phyloP scores from a whole-genome alignment of 2,329 filamentous ascomycete species.

The Alternaria hordeiaustralica region DNA sequence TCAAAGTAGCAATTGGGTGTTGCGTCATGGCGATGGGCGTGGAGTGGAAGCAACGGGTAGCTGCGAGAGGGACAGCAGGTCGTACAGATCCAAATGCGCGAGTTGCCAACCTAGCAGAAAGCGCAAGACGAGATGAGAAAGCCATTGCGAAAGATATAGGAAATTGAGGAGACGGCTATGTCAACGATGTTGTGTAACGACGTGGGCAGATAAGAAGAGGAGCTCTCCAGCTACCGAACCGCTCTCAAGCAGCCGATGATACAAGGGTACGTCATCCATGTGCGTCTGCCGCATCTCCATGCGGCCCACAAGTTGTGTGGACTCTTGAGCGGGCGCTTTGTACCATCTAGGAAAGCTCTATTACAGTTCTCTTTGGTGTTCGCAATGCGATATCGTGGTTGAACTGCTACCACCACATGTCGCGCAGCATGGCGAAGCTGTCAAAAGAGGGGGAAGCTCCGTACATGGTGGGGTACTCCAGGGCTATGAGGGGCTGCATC shows the following conservation, averaged over 20 bases:
- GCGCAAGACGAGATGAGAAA: constrained; percentile 33
- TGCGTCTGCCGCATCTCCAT: constrained; percentile 6
- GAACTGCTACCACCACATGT: not conserved
- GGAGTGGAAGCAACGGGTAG: constrained; percentile 35
- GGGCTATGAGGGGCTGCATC: not conserved
- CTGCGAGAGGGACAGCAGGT: constrained; percentile 29
- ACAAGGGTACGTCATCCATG: constrained; percentile 17
- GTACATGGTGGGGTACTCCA: not conserved
- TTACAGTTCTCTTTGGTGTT: not conserved
- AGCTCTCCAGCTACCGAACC: constrained; percentile 20
- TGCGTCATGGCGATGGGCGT: constrained; percentile 41
- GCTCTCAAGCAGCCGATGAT: constrained; percentile 17
- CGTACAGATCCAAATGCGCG: constrained; percentile 39
- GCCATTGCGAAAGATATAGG: constrained; percentile 27
- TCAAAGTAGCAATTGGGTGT: constrained; percentile 49
- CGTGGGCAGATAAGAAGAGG: constrained; percentile 25
- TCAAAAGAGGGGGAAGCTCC: constrained; percentile 1
- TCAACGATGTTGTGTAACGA: constrained; percentile 15
- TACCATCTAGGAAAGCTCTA: not conserved
- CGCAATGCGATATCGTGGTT: not conserved
- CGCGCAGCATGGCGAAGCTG: not conserved
- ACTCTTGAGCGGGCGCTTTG: not conserved
- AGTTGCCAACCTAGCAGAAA: constrained; percentile 39
- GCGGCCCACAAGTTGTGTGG: not conserved
- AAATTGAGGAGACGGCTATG: constrained; percentile 20